phyloP scores from a whole-genome alignment of 352 stramenopile species.

The Globisporangium ultimum region DNA sequence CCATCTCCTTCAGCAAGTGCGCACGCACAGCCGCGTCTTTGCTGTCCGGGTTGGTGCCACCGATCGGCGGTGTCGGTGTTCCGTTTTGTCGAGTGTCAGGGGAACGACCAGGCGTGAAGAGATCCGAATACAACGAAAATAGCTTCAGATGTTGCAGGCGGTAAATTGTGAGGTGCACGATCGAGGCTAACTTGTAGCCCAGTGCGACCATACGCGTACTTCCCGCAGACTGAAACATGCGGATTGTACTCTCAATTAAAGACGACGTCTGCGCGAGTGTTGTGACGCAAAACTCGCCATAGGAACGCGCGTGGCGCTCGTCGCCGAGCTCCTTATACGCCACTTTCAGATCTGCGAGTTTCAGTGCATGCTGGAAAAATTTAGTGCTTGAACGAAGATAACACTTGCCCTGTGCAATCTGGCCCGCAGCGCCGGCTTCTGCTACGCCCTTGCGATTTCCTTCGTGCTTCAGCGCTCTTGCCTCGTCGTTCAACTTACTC shows the following conservation, averaged over 20 bases:
- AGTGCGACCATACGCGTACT: slow-evolving; percentile 65
- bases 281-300: slow-evolving; percentile 59
- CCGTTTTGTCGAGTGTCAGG: slow-evolving; percentile 70
- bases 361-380: slow-evolving; percentile 82
- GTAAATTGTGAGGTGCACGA: slow-evolving; percentile 79
- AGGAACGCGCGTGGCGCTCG: slow-evolving; percentile 50
- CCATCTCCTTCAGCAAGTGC: slow-evolving; percentile 82
- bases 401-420: slow-evolving; percentile 65
- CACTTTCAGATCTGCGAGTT: slow-evolving; percentile 77
- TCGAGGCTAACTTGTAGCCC: slow-evolving; percentile 79
- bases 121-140: slow-evolving; percentile 73
- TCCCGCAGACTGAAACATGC: slow-evolving; percentile 52
- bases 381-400: slow-evolving; percentile 78
- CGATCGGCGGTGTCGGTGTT: slow-evolving; percentile 62
- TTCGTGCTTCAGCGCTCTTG: slow-evolving; percentile 76
- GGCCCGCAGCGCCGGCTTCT: slow-evolving; percentile 33
- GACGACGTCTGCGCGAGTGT: slow-evolving; percentile 76
- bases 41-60: slow-evolving; percentile 37
- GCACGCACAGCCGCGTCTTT: slow-evolving; percentile 65
- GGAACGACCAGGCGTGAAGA: slow-evolving; percentile 73
- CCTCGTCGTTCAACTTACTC: slow-evolving; percentile 57
- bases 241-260: slow-evolving; percentile 79
- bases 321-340: slow-evolving; percentile 73
- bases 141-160: slow-evolving; percentile 81
- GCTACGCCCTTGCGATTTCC: slow-evolving; percentile 56